These are phyloP conservation scores for Epichloe glyceriae DNA, from an alignment of 2,329 filamentous ascomycete species.

Conservation along the genomic window DNA sequence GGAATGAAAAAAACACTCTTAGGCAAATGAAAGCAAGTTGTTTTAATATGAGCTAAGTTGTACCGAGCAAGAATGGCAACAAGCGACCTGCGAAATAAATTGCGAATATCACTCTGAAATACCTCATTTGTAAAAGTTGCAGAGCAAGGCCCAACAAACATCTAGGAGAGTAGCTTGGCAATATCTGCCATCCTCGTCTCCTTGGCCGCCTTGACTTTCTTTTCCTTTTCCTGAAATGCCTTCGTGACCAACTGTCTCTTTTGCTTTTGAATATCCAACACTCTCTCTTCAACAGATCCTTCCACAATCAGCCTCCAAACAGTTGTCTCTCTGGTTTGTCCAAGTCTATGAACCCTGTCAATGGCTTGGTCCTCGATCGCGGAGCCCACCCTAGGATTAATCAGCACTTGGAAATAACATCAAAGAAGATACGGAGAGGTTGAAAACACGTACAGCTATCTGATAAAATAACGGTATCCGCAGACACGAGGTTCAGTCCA, in stretches of 20 bases:
- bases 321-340: slow-evolving; percentile 65
- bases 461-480: slow-evolving; percentile 71
- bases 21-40: not conserved
- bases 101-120: not conserved
- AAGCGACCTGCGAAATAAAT: not conserved
- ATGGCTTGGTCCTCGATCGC: slow-evolving; percentile 88
- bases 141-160: not conserved
- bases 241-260: slow-evolving; percentile 68
- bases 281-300: slow-evolving; percentile 65
- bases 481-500: slow-evolving; percentile 73
- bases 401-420: not conserved
- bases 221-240: slow-evolving; percentile 61
- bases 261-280: slow-evolving; percentile 63
- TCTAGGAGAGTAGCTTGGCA: slow-evolving; percentile 30
- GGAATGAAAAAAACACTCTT: not conserved
- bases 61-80: not conserved
- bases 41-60: not conserved
- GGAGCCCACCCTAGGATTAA: slow-evolving; percentile 58
- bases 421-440: not conserved
- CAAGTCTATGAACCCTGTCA: slow-evolving; percentile 75
- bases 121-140: not conserved
- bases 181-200: slow-evolving; percentile 45
- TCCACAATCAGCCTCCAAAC: slow-evolving; percentile 77
- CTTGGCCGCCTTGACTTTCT: slow-evolving; percentile 38
- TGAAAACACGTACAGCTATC: slow-evolving; percentile 50